A percentile compares a stretch with the other conserved stretches of the same genome.
phyloP scores from a whole-genome alignment of 2,329 filamentous ascomycete species.

The Xenosphaeropsis pyriputrescens region DNA sequence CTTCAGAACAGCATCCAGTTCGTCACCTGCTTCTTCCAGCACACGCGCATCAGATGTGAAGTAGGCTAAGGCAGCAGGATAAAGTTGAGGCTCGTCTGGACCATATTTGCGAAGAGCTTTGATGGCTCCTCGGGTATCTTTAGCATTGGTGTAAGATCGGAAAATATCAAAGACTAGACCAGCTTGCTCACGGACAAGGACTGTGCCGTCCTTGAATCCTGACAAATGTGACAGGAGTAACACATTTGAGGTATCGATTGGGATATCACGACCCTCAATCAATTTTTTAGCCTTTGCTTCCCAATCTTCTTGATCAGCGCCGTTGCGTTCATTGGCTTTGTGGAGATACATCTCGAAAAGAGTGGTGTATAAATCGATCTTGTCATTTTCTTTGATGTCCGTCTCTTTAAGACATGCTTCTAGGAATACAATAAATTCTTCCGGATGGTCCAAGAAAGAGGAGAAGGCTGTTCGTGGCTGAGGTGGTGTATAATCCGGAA shows the following conservation, averaged over 20 bases:
- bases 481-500: slow-evolving; percentile 58
- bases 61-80: slow-evolving; percentile 83
- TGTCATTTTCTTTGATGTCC: slow-evolving; percentile 58
- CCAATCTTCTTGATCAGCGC: slow-evolving; percentile 63
- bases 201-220: slow-evolving; percentile 78
- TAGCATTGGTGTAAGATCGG: slow-evolving; percentile 83
- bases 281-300: slow-evolving; percentile 80
- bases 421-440: slow-evolving; percentile 83
- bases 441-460: slow-evolving; percentile 85
- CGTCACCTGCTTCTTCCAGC: slow-evolving; percentile 75
- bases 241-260: slow-evolving; percentile 91
- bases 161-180: slow-evolving; percentile 91
- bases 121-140: slow-evolving; percentile 82
- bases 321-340: slow-evolving; percentile 65
- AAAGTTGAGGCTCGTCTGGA: slow-evolving; percentile 77
- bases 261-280: slow-evolving; percentile 65
- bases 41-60: slow-evolving; percentile 75
- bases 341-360: slow-evolving; percentile 97
- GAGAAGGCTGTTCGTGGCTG: slow-evolving; percentile 85
- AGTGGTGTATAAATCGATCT: slow-evolving; percentile 80
- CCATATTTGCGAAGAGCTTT: slow-evolving; percentile 86
- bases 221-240: slow-evolving; percentile 84
- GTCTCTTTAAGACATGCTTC: slow-evolving; percentile 71
- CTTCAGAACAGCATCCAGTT: slow-evolving; percentile 64
- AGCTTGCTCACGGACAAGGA: slow-evolving; percentile 85